Evolutionary conservation across 2,329 filamentous ascomycete genomes (phyloP).

Genomic region (Ramularia collo-cygni): DNA sequence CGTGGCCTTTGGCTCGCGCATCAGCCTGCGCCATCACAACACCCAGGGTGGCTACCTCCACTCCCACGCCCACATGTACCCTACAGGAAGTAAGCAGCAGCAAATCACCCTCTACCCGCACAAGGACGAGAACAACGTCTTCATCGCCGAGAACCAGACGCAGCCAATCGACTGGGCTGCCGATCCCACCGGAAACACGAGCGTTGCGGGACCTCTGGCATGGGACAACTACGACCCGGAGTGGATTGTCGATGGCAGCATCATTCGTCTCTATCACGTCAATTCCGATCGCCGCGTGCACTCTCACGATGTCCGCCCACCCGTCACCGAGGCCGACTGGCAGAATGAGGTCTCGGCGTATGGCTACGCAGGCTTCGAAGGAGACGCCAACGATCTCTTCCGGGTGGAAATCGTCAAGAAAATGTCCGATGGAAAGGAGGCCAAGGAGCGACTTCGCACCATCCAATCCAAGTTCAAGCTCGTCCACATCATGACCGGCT

Average conservation of each 20-base stretch:
- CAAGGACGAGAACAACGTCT: conserved; percentile 98
- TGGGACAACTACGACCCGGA: conserved; percentile 70
- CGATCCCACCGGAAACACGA: conserved; percentile 49
- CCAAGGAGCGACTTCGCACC: conserved; percentile 80
- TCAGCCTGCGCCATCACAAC: conserved; percentile 86
- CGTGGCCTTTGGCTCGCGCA: conserved; percentile 78
- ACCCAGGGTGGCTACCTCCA: conserved; percentile 97
- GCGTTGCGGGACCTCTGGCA: conserved; percentile 71
- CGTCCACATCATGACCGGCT: conserved; percentile 93
- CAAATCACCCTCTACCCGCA: conserved; percentile 97
- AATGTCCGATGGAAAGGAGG: conserved; percentile 68
- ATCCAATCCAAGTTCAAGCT: conserved; percentile 97
- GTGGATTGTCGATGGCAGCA: conserved; percentile 70
- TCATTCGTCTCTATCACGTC: conserved; percentile 76
- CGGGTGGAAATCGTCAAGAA: conserved; percentile 89
- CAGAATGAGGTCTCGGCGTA: conserved; percentile 65
- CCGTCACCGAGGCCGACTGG: conserved; percentile 71
- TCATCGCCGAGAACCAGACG: conserved; percentile 91
- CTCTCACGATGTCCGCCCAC: conserved; percentile 87
- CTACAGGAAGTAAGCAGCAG: conserved; percentile 94
- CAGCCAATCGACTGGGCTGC: conserved; percentile 60
- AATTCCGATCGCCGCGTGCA: conserved; percentile 84
- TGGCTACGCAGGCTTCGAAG: conserved; percentile 92
- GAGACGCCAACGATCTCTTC: conserved; percentile 95
- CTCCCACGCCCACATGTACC: conserved; percentile 96